These are phyloP conservation scores for Euptelea pleiosperma DNA, from an alignment of 164 flowering plant species.

Conservation along the genomic window DNA sequence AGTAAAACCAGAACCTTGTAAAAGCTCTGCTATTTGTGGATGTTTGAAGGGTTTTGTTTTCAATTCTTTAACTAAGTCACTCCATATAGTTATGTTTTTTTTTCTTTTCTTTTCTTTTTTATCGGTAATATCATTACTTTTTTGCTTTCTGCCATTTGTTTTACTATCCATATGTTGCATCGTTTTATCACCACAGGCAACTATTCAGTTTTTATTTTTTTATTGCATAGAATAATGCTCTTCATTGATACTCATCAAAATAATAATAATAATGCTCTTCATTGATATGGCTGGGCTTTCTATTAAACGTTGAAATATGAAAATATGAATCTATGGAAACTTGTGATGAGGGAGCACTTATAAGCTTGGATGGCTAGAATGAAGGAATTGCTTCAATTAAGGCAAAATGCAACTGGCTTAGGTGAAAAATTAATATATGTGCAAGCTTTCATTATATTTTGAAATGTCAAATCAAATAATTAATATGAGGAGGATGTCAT, in stretches of 20 bases:
- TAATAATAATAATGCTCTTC: too few relatives aligned
- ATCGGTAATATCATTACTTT: too few relatives aligned
- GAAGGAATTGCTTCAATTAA: too few relatives aligned
- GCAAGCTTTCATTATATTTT: background rate
- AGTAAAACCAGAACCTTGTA: slow-evolving; percentile 23
- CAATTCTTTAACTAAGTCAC: slow-evolving; percentile 8
- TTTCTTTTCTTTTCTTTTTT: background rate
- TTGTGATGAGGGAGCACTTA: background rate
- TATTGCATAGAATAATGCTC: background rate
- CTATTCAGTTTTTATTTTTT: background rate
- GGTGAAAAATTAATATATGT: too few relatives aligned
- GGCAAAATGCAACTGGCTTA: too few relatives aligned
- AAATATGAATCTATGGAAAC: background rate
- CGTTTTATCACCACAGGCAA: background rate
- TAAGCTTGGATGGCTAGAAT: too few relatives aligned
- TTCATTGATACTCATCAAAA: too few relatives aligned
- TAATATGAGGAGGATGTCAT: background rate
- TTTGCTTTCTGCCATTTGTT: background rate
- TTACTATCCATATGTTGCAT: background rate
- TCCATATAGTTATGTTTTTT: slow-evolving; percentile 1
- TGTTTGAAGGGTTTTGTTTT: slow-evolving; percentile 26
- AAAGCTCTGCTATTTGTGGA: slow-evolving; percentile 17
- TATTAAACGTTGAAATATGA: background rate
- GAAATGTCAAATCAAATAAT: background rate
- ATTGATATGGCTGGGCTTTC: background rate